Evolutionary conservation across 2,329 filamentous ascomycete genomes (phyloP), one percentile per base, ranked within the genome.

Genomic region (Verruconis gallopava): DNA sequence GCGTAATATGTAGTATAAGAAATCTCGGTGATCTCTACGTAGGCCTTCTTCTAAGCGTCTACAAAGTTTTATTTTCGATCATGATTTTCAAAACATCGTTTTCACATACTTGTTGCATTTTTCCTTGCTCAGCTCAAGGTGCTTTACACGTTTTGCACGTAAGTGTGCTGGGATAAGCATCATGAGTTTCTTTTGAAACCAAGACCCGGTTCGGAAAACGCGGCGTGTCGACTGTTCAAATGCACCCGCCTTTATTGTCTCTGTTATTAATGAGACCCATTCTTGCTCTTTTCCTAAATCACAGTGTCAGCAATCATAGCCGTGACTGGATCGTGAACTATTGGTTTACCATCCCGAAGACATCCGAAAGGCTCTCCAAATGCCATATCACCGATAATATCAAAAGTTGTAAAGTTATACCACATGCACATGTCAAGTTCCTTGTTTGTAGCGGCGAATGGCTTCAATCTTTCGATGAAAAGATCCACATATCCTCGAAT

Each of bases 401-500:
- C 43, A 32, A 45, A 44, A 5, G 43, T 45, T 17, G 9, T 25
- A 6, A 40, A 40, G 22, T 40, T 12, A 11, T 9, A 40, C 42
- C 5, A 44, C 5, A 47, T 39, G 2, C 54, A 53, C 17, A 35
- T 36, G 9, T 42, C 32, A 19, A 42, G 17, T 3, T 17, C 4
- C 18, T 36, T 25, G 28, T 46, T 35, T 5, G 37, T 30, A 9
- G 18, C 37, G 38, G 18, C 41, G 5, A 15, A 17, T 44, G 13
- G 19, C 13, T 18, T 11, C 9, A 28, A 25, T 12, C 19, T 15
- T 20, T 32, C 38, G 6, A 54, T 45, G 1, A 58, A 34, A 28
- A 54, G 44, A 37, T 60, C 51, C 3, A 51, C 53, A 32, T 60
- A 59, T 4, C 42, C 41, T 5, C 51, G 48, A 17, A 64, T 49